Percentiles rank a stretch among this genome's conserved stretches.
phyloP scores from a whole-genome alignment of 176 grass and related monocot species.

The Chrysopogon serrulatus region DNA sequence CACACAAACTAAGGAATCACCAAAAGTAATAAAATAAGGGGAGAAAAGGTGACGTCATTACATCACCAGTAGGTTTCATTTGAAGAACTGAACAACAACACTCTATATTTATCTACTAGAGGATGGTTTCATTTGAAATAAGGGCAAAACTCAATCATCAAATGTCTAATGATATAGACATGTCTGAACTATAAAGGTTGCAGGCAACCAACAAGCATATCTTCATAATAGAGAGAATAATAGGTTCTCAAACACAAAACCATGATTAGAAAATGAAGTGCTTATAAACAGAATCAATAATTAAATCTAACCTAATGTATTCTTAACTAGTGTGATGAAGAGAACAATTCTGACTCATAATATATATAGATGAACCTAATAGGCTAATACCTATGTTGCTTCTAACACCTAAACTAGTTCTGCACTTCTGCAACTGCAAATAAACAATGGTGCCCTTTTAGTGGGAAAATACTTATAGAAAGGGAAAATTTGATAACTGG shows the following conservation, averaged over 20 bases:
- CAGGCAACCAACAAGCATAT: neutral
- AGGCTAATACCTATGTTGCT: no score
- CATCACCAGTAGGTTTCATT: slow-evolving; percentile 5
- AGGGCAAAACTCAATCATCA: neutral
- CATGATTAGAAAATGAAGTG: neutral
- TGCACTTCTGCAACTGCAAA: no score
- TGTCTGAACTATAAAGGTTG: neutral
- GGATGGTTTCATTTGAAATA: slow-evolving; percentile 11
- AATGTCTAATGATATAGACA: neutral
- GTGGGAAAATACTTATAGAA: neutral
- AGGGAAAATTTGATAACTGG: neutral
- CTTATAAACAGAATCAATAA: neutral
- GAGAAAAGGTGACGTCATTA: neutral
- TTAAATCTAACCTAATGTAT: neutral
- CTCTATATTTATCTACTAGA: neutral
- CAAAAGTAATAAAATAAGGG: neutral
- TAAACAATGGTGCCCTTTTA: neutral
- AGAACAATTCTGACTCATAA: neutral
- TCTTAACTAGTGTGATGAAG: neutral
- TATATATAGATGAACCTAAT: neutral
- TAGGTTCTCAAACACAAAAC: neutral
- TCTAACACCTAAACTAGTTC: neutral
- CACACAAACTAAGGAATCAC: neutral
- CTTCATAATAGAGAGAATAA: slow-evolving; percentile 1
- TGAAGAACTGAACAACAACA: slow-evolving; percentile 3